Evolutionary conservation across 2,329 filamentous ascomycete genomes (phyloP), one percentile per base, ranked within the genome.

Genomic region (Dendrostoma leiphaemia): DNA sequence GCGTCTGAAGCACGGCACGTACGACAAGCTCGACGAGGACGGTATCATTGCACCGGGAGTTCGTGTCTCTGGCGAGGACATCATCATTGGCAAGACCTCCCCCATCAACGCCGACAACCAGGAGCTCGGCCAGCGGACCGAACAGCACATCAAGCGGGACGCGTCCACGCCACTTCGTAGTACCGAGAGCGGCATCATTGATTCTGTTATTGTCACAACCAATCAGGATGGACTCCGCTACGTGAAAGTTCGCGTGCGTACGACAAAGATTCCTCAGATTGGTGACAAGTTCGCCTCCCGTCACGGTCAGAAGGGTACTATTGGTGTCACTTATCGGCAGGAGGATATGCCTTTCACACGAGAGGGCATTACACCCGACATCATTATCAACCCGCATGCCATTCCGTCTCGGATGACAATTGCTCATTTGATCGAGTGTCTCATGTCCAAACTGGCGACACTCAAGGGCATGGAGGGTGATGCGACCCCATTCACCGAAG

Each of bases 351-450:
- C 95, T 0, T 99, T 99, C 72, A 94, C 91, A 3, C 80, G 85
- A 34, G 91, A 97, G 69, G 94, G 95, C 64, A 83, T 99, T 50
- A 89, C 88, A 0, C 94, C 95, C 0, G 95, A 99, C 72, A 81
- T 99, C 60, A 97, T 99, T 72, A 97, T 99, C 80, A 99, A 99
- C 73, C 94, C 94, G 1, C 94, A 99, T 81, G 95, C 94, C 68
- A 99, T 99, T 82, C 94, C 94, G 0, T 99, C 94, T 52, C 94
- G 94, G 84, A 99, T 99, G 94, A 99, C 95, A 3, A 99, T 99
- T 85, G 94, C 94, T 65, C 94, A 99, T 81, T 92, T 99, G 83
- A 96, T 99, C 70, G 94, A 99, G 79, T 99, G 94, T 81, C 82
- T 97, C 63, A 83, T 99, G 53, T 96, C 91, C 70, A 99, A 99